These are phyloP conservation scores for Rhododendron williamsianum DNA, from an alignment of 148 eudicot species.

Conservation along the genomic window DNA sequence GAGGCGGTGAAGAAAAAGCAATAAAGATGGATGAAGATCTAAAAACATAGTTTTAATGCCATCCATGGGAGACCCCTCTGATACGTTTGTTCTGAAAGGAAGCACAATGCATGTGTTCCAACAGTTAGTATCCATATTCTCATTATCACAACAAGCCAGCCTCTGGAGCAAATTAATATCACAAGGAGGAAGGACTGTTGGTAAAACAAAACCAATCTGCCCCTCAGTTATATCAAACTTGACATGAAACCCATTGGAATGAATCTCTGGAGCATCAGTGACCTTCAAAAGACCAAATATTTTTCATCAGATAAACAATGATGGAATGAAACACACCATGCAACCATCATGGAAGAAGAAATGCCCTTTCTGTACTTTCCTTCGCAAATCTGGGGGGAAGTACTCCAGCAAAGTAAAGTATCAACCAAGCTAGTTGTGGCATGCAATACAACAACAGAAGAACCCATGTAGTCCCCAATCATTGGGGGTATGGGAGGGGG, in stretches of 20 bases:
- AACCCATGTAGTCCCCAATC: no score
- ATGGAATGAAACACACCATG: not conserved
- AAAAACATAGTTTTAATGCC: constrained; percentile 68
- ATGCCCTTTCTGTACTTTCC: not conserved
- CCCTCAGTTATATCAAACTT: constrained; percentile 89
- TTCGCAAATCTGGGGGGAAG: no score
- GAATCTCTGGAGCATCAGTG: constrained; percentile 98
- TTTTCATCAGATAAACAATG: not conserved
- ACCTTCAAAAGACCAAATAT: constrained; percentile 45
- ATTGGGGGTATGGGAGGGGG: no score
- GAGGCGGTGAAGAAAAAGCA: constrained; percentile 95
- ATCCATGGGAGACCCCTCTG: constrained; percentile 41
- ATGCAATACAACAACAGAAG: no score
- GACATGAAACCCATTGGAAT: constrained; percentile 93
- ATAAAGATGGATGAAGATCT: constrained; percentile 90
- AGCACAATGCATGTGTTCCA: constrained; percentile 96
- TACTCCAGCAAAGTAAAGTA: not conserved
- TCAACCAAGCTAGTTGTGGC: not conserved
- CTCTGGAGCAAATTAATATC: constrained; percentile 46
- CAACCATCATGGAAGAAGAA: not conserved
- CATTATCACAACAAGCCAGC: constrained; percentile 40
- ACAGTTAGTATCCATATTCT: constrained; percentile 25
- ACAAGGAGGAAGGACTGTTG: constrained; percentile 71
- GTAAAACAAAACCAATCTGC: constrained; percentile 93
- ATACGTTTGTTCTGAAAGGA: constrained; percentile 65